These are phyloP conservation scores for Penstemon newberryi DNA, from an alignment of 257 asterid genomes.

Conservation along the genomic window DNA sequence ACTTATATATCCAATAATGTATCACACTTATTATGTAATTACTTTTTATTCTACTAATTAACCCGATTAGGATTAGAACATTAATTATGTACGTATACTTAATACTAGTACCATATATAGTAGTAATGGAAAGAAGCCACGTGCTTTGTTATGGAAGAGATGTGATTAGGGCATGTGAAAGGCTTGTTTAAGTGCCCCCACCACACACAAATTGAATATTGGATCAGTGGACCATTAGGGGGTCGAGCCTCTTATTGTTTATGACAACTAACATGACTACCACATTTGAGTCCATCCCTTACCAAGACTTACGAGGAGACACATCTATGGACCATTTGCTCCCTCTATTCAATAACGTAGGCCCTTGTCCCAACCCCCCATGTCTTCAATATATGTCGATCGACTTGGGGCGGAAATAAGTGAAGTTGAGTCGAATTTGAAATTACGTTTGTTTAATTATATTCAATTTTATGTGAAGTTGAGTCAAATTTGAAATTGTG, in stretches of 20 bases:
- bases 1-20: too few relatives aligned
- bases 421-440: neutral
- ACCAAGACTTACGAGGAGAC: slow-evolving; percentile 37
- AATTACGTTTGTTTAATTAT: too few relatives aligned
- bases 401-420: too few relatives aligned
- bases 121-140: slow-evolving; percentile 40
- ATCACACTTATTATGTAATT: too few relatives aligned
- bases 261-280: slow-evolving; percentile 53
- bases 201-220: slow-evolving; percentile 17
- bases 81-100: too few relatives aligned
- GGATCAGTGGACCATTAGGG: slow-evolving; percentile 40
- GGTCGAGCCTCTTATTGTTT: slow-evolving; percentile 16
- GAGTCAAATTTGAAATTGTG: neutral
- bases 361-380: slow-evolving; percentile 23
- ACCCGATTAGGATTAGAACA: too few relatives aligned
- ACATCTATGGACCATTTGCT: slow-evolving; percentile 41
- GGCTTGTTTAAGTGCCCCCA: slow-evolving; percentile 42
- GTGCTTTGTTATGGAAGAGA: slow-evolving; percentile 54
- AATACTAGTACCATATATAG: too few relatives aligned
- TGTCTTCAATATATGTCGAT: neutral
- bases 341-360: slow-evolving; percentile 29
- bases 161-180: slow-evolving; percentile 63
- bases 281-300: slow-evolving; percentile 41
- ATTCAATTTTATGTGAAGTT: neutral
- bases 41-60: too few relatives aligned